Conservation (phyloP, 352 stramenopile genomes). For the Pythium pyrilobum region DNA sequence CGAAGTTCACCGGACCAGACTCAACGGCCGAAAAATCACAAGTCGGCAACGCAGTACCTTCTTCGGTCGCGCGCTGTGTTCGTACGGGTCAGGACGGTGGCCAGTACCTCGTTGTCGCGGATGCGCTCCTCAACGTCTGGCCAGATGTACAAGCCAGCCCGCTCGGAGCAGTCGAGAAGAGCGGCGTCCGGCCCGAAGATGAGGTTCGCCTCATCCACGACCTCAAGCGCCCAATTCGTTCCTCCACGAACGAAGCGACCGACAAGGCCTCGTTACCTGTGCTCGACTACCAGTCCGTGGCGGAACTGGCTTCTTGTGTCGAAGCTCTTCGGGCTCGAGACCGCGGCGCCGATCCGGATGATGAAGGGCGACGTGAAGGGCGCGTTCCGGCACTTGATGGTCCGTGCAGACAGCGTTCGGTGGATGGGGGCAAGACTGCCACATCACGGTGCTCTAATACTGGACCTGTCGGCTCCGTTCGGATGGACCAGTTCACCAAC, state of each 20-base stretch:
- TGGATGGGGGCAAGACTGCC: not conserved
- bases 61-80: not conserved
- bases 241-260: not conserved
- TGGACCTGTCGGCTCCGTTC: slow-evolving; percentile 5
- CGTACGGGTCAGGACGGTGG: slow-evolving; percentile 7
- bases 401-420: not conserved
- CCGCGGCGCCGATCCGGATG: not conserved
- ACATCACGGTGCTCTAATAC: not conserved
- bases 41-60: not conserved
- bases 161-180: slow-evolving; percentile 6
- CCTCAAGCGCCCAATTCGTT: not conserved
- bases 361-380: slow-evolving; percentile 11
- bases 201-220: slow-evolving; percentile 10
- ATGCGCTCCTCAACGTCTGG: not conserved
- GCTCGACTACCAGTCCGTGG: not conserved
- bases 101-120: slow-evolving; percentile 10
- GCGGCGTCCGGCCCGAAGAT: not conserved
- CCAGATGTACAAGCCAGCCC: slow-evolving; percentile 2
- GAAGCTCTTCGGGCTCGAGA: not conserved
- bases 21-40: not conserved
- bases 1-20: not conserved
- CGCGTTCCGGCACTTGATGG: slow-evolving; percentile 5
- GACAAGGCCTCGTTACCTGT: not conserved
- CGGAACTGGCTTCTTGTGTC: not conserved
- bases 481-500: slow-evolving; percentile 9